Base-by-base conservation (phyloP, 2,329 filamentous ascomycete species). In the Tolypocladium inflatum region DNA sequence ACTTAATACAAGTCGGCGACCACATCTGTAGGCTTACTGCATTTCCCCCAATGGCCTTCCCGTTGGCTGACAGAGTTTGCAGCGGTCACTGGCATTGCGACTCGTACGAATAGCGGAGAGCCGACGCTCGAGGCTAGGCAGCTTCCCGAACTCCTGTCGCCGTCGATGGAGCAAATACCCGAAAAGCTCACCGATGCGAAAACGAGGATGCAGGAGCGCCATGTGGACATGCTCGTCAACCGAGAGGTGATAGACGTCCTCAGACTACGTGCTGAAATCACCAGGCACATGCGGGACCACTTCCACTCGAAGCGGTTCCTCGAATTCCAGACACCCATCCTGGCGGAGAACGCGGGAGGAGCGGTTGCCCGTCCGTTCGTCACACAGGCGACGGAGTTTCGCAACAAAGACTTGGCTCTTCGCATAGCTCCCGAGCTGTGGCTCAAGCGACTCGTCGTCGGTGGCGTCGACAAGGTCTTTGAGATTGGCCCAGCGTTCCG, bases 381-480 rank as follows among this genome's bases (percentile, higher is more conserved):
- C 63, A 97, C 92, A 0, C 75, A 78, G 51, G 87, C 91, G 10
- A 90, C 88, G 0, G 90, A 92, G 67, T 87, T 96, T 60, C 78
- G 84, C 3, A 81, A 87, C 45, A 86, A 84, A 59, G 79, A 85
- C 57, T 76, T 99, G 41, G 84, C 89, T 26, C 79, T 99, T 39
- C 83, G 94, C 54, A 93, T 99, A 65, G 94, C 94, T 3, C 94
- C 94, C 0, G 94, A 99, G 73, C 77, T 99, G 41, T 97, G 91
- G 87, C 82, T 99, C 48, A 99, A 99, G 76, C 84, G 94, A 10
- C 78, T 99, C 52, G 85, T 97, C 1, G 82, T 97, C 21, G 93
- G 92, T 55, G 93, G 92, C 2, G 85, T 97, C 61, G 89, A 95
- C 65, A 86, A 81, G 61, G 85, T 99, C 33, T 99, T 95, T 68